Base-by-base conservation (phyloP, 2,329 filamentous ascomycete genomes). In the Colletotrichum tropicicola region DNA sequence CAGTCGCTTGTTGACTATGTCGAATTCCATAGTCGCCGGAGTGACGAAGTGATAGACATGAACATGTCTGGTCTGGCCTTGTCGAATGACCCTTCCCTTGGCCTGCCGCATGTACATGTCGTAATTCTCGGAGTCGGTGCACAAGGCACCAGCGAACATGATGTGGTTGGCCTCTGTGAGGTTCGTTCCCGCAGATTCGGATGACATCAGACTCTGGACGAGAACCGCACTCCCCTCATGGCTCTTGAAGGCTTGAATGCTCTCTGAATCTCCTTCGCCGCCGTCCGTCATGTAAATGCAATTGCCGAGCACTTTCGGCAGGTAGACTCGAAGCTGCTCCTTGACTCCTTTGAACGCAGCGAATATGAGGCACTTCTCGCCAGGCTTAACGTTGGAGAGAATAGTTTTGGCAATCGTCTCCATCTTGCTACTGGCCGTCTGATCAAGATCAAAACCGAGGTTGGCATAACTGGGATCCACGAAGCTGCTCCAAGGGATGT, bases 111-210 rank as follows among this genome's bases (percentile, higher is more conserved):
- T 76, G 47, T 73, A 75, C 47, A 73, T 71, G 8, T 76, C 70
- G 49, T 74, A 80, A 5, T 73, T 70, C 5, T 74, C 70, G 53
- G 74, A 71, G 49, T 76, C 70, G 5, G 67, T 66, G 19, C 73
- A 75, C 13, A 76, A 72, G 0, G 80, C 77, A 5, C 72, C 76
- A 0, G 75, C 72, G 54, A 82, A 82, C 43, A 83, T 73, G 51
- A 82, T 70, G 56, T 82, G 80, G 58, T 79, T 81, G 1, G 80
- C 80, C 21, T 75, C 71, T 10, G 76, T 76, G 12, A 82, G 70
- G 63, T 83, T 82, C 23, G 74, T 77, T 0, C 81, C 81, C 0
- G 81, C 78, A 3, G 79, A 77, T 28, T 79, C 75, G 4, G 74
- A 70, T 8, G 73, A 74, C 69, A 77, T 77, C 32, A 82, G 73